Conservation (phyloP, 176 grass and related monocot species). For the Oryza longistaminata region DNA sequence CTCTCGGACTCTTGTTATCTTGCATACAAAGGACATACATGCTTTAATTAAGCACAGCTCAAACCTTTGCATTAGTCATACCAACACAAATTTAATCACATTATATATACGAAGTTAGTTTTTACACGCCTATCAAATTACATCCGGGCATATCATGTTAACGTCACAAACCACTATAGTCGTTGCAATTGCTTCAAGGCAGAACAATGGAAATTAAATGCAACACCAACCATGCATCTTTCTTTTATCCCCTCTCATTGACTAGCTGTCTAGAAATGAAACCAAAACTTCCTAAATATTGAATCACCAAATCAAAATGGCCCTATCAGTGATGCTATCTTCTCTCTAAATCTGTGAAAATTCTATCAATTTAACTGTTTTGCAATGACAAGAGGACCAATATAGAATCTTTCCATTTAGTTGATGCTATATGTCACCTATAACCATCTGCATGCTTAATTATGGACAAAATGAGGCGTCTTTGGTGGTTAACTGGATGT, state of each 20-base stretch:
- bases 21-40: too few relatives aligned
- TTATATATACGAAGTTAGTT: not conserved
- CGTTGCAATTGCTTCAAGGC: not conserved
- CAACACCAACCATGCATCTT: not conserved
- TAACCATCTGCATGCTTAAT: not conserved
- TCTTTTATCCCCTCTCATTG: not conserved
- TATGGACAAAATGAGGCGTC: not conserved
- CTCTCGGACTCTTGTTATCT: too few relatives aligned
- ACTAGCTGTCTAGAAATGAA: not conserved
- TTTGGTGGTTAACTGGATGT: constrained; percentile 15
- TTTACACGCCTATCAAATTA: not conserved
- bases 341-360: not conserved
- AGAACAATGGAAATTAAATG: not conserved
- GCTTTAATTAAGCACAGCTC: not conserved
- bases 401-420: not conserved
- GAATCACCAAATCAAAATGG: not conserved
- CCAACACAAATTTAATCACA: not conserved
- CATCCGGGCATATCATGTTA: not conserved
- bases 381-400: not conserved
- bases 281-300: not conserved
- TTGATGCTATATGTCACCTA: not conserved
- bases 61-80: not conserved
- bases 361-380: not conserved
- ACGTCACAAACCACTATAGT: not conserved
- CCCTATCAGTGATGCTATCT: not conserved